These are phyloP conservation scores for Pseudogymnoascus sp. DNA, from an alignment of 2,329 filamentous ascomycete species.

Conservation along the genomic window DNA sequence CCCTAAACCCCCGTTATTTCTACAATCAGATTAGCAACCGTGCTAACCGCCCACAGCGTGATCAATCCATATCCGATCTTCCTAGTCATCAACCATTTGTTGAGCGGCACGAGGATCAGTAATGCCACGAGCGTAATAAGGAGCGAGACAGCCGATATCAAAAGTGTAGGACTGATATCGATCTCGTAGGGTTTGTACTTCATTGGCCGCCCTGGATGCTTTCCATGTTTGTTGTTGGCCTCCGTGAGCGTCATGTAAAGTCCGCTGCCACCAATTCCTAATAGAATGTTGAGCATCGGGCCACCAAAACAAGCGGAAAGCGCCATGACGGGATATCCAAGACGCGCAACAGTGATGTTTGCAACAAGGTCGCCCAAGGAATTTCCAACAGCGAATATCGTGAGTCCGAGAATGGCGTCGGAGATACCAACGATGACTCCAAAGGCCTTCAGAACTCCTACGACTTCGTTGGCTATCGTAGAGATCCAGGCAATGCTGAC, in stretches of 20 bases:
- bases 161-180: constrained; percentile 71
- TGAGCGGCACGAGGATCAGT: constrained; percentile 72
- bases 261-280: constrained; percentile 88
- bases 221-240: constrained; percentile 54
- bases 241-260: constrained; percentile 74
- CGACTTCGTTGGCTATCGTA: constrained; percentile 89
- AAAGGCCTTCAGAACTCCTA: constrained; percentile 85
- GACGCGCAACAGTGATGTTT: constrained; percentile 83
- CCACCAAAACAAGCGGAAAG: constrained; percentile 93
- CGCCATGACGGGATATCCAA: constrained; percentile 96
- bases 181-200: constrained; percentile 73
- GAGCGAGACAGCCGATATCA: constrained; percentile 78
- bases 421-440: constrained; percentile 89
- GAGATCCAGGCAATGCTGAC: constrained; percentile 96
- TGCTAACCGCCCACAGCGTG: constrained; percentile 71
- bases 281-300: constrained; percentile 92
- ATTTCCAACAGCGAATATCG: constrained; percentile 94
- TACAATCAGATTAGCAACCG: constrained; percentile 69
- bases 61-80: constrained; percentile 77
- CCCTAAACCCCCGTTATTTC: constrained; percentile 52
- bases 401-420: constrained; percentile 88
- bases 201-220: constrained; percentile 56
- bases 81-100: constrained; percentile 76
- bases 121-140: constrained; percentile 71
- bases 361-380: constrained; percentile 90